phyloP scores from a whole-genome alignment of 306 rosid species.

The Prunus persica region Prunus_persica_NCBIv2 NC_034009.1:35503501-35504000 shows the following conservation, averaged over 20 bases:
- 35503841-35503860: slow-evolving; percentile 35
- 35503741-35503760: slow-evolving; percentile 17
- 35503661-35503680: not conserved
- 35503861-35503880: slow-evolving; percentile 67
- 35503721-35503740: not conserved
- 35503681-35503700: not conserved
- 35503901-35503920: not conserved
- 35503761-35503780: slow-evolving; percentile 62
- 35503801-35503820: slow-evolving; percentile 74
- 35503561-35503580: too few species aligned
- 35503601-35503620: not conserved
- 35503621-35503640: not conserved
- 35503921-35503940: slow-evolving; percentile 62
- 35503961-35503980: slow-evolving; percentile 89
- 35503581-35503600: too few species aligned
- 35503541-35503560: not conserved
- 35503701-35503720: too few species aligned
- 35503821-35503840: slow-evolving; percentile 58
- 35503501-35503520: not conserved
- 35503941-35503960: slow-evolving; percentile 76
- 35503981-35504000: slow-evolving; percentile 55
- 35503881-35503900: slow-evolving; percentile 45
- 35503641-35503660: not conserved
- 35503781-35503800: slow-evolving; percentile 39
- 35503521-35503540: not conserved